Evolutionary conservation across 164 flowering plant species (phyloP).

Genomic region (Nymphaea thermarum): DNA sequence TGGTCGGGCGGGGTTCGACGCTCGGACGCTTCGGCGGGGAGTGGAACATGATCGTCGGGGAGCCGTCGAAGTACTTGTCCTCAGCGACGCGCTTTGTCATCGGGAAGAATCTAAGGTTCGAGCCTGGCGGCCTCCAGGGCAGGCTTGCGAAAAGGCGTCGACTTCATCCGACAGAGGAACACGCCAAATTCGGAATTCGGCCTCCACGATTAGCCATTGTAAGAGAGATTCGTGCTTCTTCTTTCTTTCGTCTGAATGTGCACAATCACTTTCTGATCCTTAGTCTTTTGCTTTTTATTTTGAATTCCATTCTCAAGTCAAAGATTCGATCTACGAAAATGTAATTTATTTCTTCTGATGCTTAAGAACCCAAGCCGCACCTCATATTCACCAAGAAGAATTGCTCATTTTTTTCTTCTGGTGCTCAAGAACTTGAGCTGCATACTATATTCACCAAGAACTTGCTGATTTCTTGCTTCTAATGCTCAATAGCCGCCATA

Average conservation of each 20-base stretch:
- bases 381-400: no score
- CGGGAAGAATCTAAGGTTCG: slow-evolving; percentile 47
- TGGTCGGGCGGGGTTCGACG: slow-evolving; percentile 50
- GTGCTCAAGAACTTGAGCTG: no score
- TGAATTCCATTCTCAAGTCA: neutral
- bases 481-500: no score
- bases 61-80: slow-evolving; percentile 16
- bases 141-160: slow-evolving; percentile 20
- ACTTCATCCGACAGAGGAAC: slow-evolving; percentile 29
- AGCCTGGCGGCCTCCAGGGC: slow-evolving; percentile 16
- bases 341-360: neutral
- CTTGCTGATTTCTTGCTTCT: no score
- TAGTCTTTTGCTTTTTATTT: neutral
- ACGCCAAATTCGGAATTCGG: slow-evolving; percentile 41
- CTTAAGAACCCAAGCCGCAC: neutral
- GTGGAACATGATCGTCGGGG: slow-evolving; percentile 5
- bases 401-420: no score
- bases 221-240: slow-evolving; percentile 16
- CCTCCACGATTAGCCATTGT: slow-evolving; percentile 64
- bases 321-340: neutral
- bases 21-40: neutral
- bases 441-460: no score
- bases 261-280: neutral
- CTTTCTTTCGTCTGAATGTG: neutral
- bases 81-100: slow-evolving; percentile 23